Percentiles rank a stretch among this genome's conserved stretches.
These are phyloP conservation scores for Gracilaria domingensis DNA, from an alignment of 23 red algal species.

Conservation along the genomic window DNA sequence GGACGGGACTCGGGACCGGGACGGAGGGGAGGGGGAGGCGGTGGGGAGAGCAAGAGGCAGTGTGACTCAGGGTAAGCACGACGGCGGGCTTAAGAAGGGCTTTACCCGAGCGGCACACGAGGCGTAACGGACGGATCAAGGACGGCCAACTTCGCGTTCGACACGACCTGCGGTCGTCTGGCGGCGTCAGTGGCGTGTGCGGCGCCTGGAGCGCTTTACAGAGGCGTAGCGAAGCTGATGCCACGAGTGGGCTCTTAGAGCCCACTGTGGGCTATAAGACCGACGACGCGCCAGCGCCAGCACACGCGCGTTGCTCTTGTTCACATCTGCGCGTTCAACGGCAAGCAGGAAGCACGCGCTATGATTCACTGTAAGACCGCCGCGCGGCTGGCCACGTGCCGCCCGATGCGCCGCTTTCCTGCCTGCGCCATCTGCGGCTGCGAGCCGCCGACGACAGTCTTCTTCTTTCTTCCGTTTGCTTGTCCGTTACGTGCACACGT, in stretches of 20 bases:
- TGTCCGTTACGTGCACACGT: not conserved
- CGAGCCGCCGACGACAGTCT: too few species aligned
- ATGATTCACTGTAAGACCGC: not conserved
- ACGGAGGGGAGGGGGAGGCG: not conserved
- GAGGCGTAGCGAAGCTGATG: too few species aligned
- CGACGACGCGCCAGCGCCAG: too few species aligned
- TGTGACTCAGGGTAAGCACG: not conserved
- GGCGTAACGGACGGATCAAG: slow-evolving; percentile 3
- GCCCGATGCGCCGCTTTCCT: not conserved
- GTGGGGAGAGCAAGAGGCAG: too few species aligned
- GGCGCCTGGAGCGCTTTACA: not conserved
- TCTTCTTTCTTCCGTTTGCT: not conserved
- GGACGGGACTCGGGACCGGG: not conserved
- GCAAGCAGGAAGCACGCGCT: not conserved
- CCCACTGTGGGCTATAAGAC: not conserved
- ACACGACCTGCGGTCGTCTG: not conserved
- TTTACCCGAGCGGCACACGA: not conserved
- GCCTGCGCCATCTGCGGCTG: too few species aligned
- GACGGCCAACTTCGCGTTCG: not conserved
- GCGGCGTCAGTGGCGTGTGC: not conserved
- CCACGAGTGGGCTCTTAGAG: not conserved
- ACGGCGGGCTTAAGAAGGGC: not conserved
- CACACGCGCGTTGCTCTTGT: too few species aligned
- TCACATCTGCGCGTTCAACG: not conserved
- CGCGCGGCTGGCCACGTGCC: not conserved